Conservation (phyloP, 2,329 filamentous ascomycete species). For the Chrysosporium keratinophilum region DNA sequence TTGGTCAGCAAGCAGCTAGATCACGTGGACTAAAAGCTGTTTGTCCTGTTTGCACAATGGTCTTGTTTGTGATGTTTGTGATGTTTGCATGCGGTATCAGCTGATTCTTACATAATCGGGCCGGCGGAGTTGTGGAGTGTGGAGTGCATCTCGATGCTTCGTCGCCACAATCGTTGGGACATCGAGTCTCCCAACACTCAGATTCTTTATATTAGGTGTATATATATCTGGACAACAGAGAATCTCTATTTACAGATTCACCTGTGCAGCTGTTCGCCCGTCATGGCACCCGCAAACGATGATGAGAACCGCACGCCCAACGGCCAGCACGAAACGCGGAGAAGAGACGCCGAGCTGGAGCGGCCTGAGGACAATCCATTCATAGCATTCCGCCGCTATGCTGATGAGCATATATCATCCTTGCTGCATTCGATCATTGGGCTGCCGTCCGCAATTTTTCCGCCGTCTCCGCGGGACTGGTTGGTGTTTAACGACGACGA, state of each 20-base stretch:
- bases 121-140: not conserved
- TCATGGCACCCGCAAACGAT: conserved; percentile 7
- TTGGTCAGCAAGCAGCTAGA: too few relatives aligned
- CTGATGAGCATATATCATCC: conserved; percentile 48
- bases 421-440: conserved; percentile 45
- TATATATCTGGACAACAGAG: not conserved
- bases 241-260: too few relatives aligned
- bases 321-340: not conserved
- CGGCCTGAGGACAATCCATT: conserved; percentile 43
- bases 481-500: conserved; percentile 27
- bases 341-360: not conserved
- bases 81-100: not conserved
- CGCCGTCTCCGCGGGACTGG: conserved; percentile 28
- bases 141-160: not conserved
- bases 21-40: too few relatives aligned
- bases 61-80: too few relatives aligned
- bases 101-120: not conserved
- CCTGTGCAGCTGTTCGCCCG: not conserved
- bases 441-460: conserved; percentile 30
- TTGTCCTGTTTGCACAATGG: not conserved
- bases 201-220: not conserved
- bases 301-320: conserved; percentile 7
- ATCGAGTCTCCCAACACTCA: not conserved
- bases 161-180: not conserved
- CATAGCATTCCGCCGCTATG: conserved; percentile 50